Percentiles rank a stretch among this genome's conserved stretches.
phyloP scores from a whole-genome alignment of 164 flowering plant species.

The Protea cynaroides region DNA sequence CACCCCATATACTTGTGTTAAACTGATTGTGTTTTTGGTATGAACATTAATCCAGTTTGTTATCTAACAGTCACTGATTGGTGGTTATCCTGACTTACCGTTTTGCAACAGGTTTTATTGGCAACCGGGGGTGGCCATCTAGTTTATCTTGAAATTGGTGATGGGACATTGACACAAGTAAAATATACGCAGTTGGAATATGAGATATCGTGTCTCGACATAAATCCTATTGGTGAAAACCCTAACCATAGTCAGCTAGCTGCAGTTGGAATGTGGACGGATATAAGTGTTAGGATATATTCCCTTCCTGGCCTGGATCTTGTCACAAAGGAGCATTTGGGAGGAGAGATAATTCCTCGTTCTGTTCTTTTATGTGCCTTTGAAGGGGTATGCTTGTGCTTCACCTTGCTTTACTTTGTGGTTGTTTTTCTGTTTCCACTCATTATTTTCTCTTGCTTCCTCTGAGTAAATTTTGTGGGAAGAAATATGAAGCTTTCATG shows the following conservation, averaged over 20 bases:
- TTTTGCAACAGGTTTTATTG: conserved; percentile 61
- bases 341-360: conserved; percentile 97
- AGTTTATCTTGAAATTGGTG: conserved; percentile 81
- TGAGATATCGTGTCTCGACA: conserved; percentile 94
- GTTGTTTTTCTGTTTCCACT: background rate
- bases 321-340: conserved; percentile 75
- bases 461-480: background rate
- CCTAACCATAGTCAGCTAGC: conserved; percentile 72
- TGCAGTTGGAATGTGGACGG: conserved; percentile 99
- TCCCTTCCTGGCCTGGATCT: conserved; percentile 82
- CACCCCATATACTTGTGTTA: too few species aligned
- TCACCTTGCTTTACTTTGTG: too few species aligned
- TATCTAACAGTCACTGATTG: background rate
- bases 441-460: background rate
- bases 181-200: conserved; percentile 69
- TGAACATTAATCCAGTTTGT: background rate
- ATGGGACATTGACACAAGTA: conserved; percentile 59
- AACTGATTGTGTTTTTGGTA: too few species aligned
- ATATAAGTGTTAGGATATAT: conserved; percentile 80
- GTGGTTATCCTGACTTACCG: background rate
- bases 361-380: conserved; percentile 95
- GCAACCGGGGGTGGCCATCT: conserved; percentile 94
- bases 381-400: conserved; percentile 75
- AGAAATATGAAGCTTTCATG: background rate
- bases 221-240: conserved; percentile 87